Evolutionary conservation across 192 early-diverging fungal species (phyloP).

Genomic region (Mortierella claussenii): DNA sequence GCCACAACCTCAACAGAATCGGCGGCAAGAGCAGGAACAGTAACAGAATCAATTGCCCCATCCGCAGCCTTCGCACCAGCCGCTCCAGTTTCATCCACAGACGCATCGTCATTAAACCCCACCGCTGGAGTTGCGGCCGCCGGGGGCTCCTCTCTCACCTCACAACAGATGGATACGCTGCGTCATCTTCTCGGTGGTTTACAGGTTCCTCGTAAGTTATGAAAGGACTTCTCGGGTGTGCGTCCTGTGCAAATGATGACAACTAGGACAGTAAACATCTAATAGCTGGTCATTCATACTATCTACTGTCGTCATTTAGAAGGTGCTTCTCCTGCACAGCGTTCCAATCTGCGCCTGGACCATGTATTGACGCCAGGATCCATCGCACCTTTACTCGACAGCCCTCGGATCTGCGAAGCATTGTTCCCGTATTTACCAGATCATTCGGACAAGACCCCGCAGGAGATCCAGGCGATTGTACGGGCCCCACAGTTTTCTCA

Average conservation of each 20-base stretch:
- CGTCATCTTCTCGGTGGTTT: slow-evolving; percentile 58
- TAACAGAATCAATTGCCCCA: slow-evolving; percentile 14
- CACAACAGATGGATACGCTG: slow-evolving; percentile 57
- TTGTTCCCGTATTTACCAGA: slow-evolving; percentile 62
- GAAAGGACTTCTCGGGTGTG: no score
- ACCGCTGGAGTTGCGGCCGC: no score
- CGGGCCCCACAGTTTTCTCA: slow-evolving; percentile 62
- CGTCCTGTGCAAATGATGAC: no score
- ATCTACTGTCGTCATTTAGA: no score
- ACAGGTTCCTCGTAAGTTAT: slow-evolving; percentile 56
- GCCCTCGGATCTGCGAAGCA: slow-evolving; percentile 53
- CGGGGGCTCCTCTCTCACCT: slow-evolving; percentile 30
- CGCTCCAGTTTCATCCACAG: slow-evolving; percentile 7
- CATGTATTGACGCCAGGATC: slow-evolving; percentile 54
- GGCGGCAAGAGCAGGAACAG: not conserved
- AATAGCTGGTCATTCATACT: no score
- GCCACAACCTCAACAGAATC: slow-evolving; percentile 1
- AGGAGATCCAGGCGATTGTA: slow-evolving; percentile 59
- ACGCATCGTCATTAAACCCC: no score
- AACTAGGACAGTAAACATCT: no score
- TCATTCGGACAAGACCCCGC: slow-evolving; percentile 51
- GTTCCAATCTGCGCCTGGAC: slow-evolving; percentile 49
- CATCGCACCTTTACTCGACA: slow-evolving; percentile 53
- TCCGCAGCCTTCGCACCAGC: slow-evolving; percentile 42
- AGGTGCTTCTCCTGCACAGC: not conserved